These are phyloP conservation scores for Aspergillus panamensis DNA, from an alignment of 495 filamentous ascomycete species.

Conservation along the genomic window DNA sequence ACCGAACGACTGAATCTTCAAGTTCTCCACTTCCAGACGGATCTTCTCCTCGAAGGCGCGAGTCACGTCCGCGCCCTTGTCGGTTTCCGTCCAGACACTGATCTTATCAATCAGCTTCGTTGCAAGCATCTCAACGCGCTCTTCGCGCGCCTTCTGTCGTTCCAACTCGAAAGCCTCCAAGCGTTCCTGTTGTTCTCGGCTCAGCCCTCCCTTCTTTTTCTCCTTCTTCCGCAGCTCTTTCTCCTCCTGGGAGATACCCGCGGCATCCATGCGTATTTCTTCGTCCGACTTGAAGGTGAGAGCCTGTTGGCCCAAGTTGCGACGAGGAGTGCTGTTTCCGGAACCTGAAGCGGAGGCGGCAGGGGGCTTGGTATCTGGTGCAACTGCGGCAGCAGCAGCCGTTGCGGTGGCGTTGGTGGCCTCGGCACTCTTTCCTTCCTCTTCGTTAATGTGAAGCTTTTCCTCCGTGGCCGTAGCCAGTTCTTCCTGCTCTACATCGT, in stretches of 20 bases:
- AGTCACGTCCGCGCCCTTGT: slow-evolving; percentile 82
- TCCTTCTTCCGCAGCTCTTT: slow-evolving; percentile 74
- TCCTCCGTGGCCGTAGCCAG: slow-evolving; percentile 51
- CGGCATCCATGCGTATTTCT: slow-evolving; percentile 67
- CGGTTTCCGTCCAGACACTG: slow-evolving; percentile 95
- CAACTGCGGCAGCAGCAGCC: slow-evolving; percentile 19
- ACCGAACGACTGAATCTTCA: slow-evolving; percentile 99
- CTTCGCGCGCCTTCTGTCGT: slow-evolving; percentile 77
- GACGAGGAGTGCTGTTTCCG: slow-evolving; percentile 65
- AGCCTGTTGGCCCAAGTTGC: slow-evolving; percentile 69
- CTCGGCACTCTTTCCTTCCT: slow-evolving; percentile 36
- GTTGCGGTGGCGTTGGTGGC: slow-evolving; percentile 27
- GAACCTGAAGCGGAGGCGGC: slow-evolving; percentile 34
- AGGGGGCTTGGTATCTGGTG: slow-evolving; percentile 23
- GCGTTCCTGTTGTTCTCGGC: slow-evolving; percentile 87
- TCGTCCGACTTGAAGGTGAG: slow-evolving; percentile 88
- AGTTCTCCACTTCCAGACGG: slow-evolving; percentile 89
- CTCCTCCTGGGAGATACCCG: slow-evolving; percentile 70
- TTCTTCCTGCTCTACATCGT: slow-evolving; percentile 62
- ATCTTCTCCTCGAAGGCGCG: slow-evolving; percentile 89
- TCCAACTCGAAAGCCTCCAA: slow-evolving; percentile 85
- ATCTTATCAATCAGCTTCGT: slow-evolving; percentile 87
- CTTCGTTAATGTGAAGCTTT: slow-evolving; percentile 46
- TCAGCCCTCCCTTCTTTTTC: slow-evolving; percentile 80
- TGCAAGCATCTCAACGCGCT: slow-evolving; percentile 78